Base-by-base conservation (phyloP, 2,329 filamentous ascomycete genomes). In the Neonectria hederae region DNA sequence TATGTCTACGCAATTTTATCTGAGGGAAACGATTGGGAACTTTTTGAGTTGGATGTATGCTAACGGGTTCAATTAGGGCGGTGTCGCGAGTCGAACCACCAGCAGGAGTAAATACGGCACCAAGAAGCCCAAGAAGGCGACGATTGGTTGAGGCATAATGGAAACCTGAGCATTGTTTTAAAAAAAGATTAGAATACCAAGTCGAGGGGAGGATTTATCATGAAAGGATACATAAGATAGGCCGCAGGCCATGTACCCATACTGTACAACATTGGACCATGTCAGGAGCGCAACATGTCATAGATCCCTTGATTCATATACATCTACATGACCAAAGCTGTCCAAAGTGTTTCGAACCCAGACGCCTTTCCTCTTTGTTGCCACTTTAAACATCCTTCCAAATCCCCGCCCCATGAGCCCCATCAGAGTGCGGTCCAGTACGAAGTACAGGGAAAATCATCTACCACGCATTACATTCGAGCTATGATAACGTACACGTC, bases 31-130 rank as follows among this genome's bases (percentile, higher is more conserved):
- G 48, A 54, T 55, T 45, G 19, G 51, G 21, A 21, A 28, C 8
- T 30, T 9, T 7, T 1, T 1, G 2, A 13, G 1, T 13, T 13
- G 32, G 9, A 35, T 5, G 0, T 32, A 5, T 54, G 30, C 70
- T 76, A 38, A 76, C 55, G n/a, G 17, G 40, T 8, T 56, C 6
- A 17, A 26, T 22, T 21, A 97, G 95, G 93, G 93, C 76, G 96
- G 96, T 84, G 96, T 99, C 69, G 90, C 89, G 22, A 96, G 89
- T 78, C 87, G 96, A 72, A 87, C 91, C 75, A 92, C 90, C 22
- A 93, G 92, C 79, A 87, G 96, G 75, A 97, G 94, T 76, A 99
- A 99, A 82, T 99, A 97, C 77, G 96, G 96, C 65, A 97, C 96
- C 54, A 99, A 99, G 90, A 98, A 97, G 84, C 95, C 96, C 0